These are phyloP conservation scores for Phytopythium chamaehyphon DNA, from an alignment of 352 stramenopile species.

Conservation along the genomic window DNA sequence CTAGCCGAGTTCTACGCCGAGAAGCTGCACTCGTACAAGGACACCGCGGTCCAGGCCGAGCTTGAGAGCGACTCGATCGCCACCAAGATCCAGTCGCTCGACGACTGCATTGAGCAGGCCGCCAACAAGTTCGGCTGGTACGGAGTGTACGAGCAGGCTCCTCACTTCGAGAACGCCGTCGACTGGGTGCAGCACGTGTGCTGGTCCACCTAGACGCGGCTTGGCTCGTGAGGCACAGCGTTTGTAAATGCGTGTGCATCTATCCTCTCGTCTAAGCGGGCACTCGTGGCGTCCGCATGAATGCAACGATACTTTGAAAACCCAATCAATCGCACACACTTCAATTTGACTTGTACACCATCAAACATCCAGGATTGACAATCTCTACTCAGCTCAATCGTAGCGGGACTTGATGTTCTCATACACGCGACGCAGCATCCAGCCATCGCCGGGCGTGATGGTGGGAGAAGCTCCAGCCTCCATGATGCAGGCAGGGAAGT, in stretches of 20 bases:
- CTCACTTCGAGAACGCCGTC: conserved; percentile 40
- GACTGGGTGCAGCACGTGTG: conserved; percentile 43
- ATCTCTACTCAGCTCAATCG: conserved; percentile 8
- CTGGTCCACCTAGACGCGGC: conserved; percentile 14
- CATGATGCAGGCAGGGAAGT: conserved; percentile 22
- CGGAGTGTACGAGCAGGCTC: conserved; percentile 43
- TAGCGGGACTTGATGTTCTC: conserved; percentile 23
- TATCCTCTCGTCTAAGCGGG: too few relatives aligned
- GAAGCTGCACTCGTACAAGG: conserved; percentile 20
- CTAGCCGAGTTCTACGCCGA: conserved; percentile 23
- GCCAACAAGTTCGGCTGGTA: conserved; percentile 55
- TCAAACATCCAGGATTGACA: too few relatives aligned
- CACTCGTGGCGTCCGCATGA: too few relatives aligned
- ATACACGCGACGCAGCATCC: conserved; percentile 28
- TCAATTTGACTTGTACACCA: too few relatives aligned
- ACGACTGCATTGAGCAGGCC: conserved; percentile 41
- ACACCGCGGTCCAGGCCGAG: conserved; percentile 16
- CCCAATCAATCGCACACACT: too few relatives aligned
- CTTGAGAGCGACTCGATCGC: conserved; percentile 14
- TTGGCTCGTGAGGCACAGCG: too few relatives aligned
- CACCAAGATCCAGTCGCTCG: conserved; percentile 18
- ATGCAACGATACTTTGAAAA: too few relatives aligned
- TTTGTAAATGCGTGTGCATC: too few relatives aligned
- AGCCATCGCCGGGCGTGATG: conserved; percentile 22
- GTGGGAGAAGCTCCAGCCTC: conserved; percentile 18